Evolutionary conservation across 2,329 filamentous ascomycete genomes (phyloP).

Genomic region (Monosporascus sp.): DNA sequence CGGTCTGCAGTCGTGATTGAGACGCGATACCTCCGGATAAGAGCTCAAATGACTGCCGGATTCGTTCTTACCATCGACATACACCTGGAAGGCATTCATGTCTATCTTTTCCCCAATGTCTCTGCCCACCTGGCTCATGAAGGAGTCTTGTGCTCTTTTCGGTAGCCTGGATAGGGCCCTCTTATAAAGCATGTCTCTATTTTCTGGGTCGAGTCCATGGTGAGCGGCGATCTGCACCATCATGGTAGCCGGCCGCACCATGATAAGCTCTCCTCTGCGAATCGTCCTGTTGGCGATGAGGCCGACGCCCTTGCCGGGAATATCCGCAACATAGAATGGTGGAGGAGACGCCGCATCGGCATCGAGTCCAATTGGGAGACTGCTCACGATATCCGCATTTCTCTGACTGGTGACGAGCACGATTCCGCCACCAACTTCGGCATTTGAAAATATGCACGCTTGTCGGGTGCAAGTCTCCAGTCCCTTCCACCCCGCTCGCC

Average conservation of each 20-base stretch:
- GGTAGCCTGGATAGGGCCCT: conserved; percentile 25
- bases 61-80: conserved; percentile 20
- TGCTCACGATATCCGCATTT: conserved; percentile 15
- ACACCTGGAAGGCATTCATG: conserved; percentile 31
- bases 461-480: conserved; percentile 19
- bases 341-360: conserved; percentile 6
- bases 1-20: conserved; percentile 37
- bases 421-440: conserved; percentile 15
- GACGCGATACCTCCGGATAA: conserved; percentile 29
- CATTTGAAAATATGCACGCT: conserved; percentile 21
- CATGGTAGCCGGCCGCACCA: conserved; percentile 26
- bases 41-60: conserved; percentile 26
- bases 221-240: conserved; percentile 22
- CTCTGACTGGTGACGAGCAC: conserved; percentile 18
- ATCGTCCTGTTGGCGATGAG: conserved; percentile 32
- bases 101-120: conserved; percentile 27
- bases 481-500: conserved; percentile 12
- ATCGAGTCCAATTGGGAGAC: conserved; percentile 5
- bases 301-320: conserved; percentile 32
- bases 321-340: conserved; percentile 23
- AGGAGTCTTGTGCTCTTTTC: conserved; percentile 11
- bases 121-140: conserved; percentile 28
- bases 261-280: conserved; percentile 29
- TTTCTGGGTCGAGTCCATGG: conserved; percentile 10
- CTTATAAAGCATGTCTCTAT: conserved; percentile 22